Conservation (phyloP, 2,329 filamentous ascomycete genomes). For the Immersiporthe knoxdaviesiana region DNA sequence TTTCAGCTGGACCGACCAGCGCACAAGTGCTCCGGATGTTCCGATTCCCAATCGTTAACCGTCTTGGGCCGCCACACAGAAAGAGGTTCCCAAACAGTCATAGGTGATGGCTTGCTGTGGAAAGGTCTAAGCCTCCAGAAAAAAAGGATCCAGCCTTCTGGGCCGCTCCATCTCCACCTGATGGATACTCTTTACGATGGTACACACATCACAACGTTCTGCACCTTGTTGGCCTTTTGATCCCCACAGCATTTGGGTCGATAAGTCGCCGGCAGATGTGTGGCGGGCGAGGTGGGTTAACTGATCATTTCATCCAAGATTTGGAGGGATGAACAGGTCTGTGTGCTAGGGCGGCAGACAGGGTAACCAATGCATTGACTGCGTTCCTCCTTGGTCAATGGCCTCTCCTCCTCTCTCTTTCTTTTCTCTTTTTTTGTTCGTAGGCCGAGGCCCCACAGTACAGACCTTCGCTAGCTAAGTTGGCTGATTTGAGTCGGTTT, state of each 20-base stretch:
- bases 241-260: neutral
- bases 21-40: neutral
- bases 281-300: neutral
- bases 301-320: neutral
- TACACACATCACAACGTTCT: neutral
- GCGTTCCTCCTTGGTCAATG: neutral
- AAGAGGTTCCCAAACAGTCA: neutral
- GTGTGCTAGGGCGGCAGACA: neutral
- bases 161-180: neutral
- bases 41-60: neutral
- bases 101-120: neutral
- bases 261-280: neutral
- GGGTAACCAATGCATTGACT: neutral
- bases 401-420: neutral
- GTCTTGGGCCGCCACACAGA: neutral
- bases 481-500: neutral
- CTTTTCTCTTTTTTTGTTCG: neutral
- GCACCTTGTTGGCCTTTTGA: neutral
- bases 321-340: constrained; percentile 2
- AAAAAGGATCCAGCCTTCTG: neutral
- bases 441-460: neutral
- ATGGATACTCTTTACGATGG: neutral
- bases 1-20: neutral
- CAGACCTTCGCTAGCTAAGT: neutral
- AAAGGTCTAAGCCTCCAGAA: neutral